phyloP scores from a whole-genome alignment of 257 asterid genomes.

The Solanum ahanhuiri region DNA sequence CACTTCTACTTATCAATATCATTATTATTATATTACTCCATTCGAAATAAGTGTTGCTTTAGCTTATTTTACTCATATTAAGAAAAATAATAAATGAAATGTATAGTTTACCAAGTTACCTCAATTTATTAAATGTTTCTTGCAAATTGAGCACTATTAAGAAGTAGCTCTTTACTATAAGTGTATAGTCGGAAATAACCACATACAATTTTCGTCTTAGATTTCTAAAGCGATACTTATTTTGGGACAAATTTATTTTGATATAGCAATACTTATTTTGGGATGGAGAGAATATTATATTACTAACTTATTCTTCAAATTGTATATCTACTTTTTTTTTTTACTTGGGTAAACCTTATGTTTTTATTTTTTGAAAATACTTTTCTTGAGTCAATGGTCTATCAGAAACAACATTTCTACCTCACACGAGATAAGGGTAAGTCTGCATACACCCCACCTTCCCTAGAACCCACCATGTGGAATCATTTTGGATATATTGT shows the following conservation, averaged over 20 bases:
- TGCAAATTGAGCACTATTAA: no score
- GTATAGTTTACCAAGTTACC: background rate
- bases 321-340: background rate
- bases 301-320: background rate
- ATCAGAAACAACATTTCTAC: background rate
- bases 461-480: no score
- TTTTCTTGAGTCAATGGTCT: background rate
- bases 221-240: no score
- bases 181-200: background rate
- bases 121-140: background rate
- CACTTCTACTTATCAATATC: background rate
- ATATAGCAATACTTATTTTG: no score
- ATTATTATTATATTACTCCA: background rate
- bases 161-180: background rate
- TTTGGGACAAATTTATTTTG: background rate
- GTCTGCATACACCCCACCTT: background rate
- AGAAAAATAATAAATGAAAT: no score
- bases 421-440: background rate
- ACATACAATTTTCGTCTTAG: background rate
- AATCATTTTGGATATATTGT: background rate
- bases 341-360: background rate
- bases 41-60: background rate
- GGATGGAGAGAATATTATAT: background rate
- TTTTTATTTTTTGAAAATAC: background rate
- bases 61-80: no score